Evolutionary conservation across 148 eudicot genomes (phyloP).

Genomic region (Drosera capensis): DNA sequence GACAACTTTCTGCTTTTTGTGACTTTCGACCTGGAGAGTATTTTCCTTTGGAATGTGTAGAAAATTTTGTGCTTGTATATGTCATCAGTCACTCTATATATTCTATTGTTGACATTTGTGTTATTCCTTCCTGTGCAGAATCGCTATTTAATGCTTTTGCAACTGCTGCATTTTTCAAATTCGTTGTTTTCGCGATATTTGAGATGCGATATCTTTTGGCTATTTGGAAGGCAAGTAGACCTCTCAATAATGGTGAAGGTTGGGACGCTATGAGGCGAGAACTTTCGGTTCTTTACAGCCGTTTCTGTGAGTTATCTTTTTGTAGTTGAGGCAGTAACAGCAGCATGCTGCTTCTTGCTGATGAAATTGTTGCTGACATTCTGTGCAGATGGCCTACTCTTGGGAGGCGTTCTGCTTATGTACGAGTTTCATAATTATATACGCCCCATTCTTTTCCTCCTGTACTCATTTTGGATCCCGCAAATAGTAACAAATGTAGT

Average conservation of each 20-base stretch:
- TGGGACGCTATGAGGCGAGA: constrained; percentile 99
- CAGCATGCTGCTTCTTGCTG: neutral
- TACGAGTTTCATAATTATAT: constrained; percentile 83
- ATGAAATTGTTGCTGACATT: neutral
- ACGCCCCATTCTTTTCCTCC: constrained; percentile 73
- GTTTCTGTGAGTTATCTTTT: constrained; percentile 99
- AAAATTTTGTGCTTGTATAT: neutral
- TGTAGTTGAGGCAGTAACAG: too few relatives aligned
- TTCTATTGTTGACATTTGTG: constrained; percentile 2
- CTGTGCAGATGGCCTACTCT: constrained; percentile 83
- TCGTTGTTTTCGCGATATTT: constrained; percentile 94
- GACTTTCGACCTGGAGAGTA: too few relatives aligned
- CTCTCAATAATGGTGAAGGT: constrained; percentile 73
- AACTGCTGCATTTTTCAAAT: constrained; percentile 98
- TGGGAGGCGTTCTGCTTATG: constrained; percentile 92
- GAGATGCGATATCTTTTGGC: constrained; percentile 99
- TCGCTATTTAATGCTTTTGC: constrained; percentile 97
- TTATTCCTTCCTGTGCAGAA: constrained; percentile 30
- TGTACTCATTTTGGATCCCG: constrained; percentile 96
- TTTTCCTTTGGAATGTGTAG: too few relatives aligned
- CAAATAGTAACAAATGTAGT: constrained; percentile 70
- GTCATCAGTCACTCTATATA: too few relatives aligned
- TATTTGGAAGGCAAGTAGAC: constrained; percentile 95
- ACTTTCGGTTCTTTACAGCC: constrained; percentile 91
- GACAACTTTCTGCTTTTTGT: too few relatives aligned